A percentile compares a stretch with the other conserved stretches of the same genome.
phyloP scores from a whole-genome alignment of 805 yeast genomes.

The Cyberlindnera subsufficiens region DNA sequence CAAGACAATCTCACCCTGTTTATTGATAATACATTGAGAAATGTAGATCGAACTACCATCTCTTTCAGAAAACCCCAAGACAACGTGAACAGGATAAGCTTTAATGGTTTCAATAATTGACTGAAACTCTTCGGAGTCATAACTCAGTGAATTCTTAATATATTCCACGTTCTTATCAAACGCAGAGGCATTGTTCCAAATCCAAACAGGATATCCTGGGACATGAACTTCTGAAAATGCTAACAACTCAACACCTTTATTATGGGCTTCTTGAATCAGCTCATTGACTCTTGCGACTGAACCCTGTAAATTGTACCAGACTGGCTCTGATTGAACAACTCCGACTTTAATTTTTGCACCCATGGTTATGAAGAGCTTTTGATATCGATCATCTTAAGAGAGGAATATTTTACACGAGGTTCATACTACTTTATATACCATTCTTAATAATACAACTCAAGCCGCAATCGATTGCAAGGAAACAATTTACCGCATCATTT shows the following conservation, averaged over 20 bases:
- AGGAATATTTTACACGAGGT: no score
- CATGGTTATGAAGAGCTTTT: no score
- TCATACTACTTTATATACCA: no score
- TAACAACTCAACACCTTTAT: conserved; percentile 13
- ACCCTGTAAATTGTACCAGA: conserved; percentile 10
- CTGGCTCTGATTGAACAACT: conserved; percentile 19
- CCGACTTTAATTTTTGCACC: conserved; percentile 8
- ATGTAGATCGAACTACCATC: conserved; percentile 16
- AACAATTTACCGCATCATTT: no score
- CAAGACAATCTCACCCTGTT: no score
- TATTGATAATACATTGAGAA: conserved; percentile 7
- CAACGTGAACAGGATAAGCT: conserved; percentile 2
- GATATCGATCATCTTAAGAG: no score
- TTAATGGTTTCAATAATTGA: not conserved
- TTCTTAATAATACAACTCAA: no score
- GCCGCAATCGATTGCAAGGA: no score
- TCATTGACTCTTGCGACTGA: conserved; percentile 11
- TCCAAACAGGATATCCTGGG: conserved; percentile 11
- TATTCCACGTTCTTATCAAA: conserved; percentile 2
- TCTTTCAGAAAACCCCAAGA: conserved; percentile 10
- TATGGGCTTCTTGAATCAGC: conserved; percentile 13
- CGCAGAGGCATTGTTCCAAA: conserved; percentile 6
- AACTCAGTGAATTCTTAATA: conserved; percentile 2
- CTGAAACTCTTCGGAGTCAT: no score
- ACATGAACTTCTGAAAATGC: conserved; percentile 19